A percentile compares a stretch with the other conserved stretches of the same genome.
These are phyloP conservation scores for Leccinum aurantiacum DNA, from an alignment of 768 basidiomycete genomes.

Conservation along the genomic window DNA sequence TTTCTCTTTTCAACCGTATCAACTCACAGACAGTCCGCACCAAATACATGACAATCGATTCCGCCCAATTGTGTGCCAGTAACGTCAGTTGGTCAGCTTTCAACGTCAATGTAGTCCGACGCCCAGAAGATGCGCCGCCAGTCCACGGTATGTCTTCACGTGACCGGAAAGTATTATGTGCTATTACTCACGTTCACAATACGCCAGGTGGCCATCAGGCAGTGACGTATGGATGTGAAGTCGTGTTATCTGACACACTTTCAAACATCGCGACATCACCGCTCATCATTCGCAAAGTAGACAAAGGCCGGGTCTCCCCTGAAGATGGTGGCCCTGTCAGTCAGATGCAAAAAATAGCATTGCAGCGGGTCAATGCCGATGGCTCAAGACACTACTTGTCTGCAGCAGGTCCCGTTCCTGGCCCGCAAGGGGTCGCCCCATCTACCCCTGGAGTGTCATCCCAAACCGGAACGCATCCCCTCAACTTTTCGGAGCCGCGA, in stretches of 20 bases:
- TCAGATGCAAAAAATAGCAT: constrained; percentile 95
- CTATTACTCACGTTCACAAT: constrained; percentile 41
- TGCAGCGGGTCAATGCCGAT: constrained; percentile 79
- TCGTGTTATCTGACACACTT: constrained; percentile 79
- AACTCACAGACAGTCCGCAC: constrained; percentile 96
- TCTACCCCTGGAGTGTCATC: constrained; percentile 75
- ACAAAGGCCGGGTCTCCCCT: constrained; percentile 82
- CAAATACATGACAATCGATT: constrained; percentile 95
- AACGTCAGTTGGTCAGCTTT: constrained; percentile 93
- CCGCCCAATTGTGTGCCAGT: constrained; percentile 80
- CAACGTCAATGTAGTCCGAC: constrained; percentile 85
- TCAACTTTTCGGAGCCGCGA: constrained; percentile 77
- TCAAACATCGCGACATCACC: constrained; percentile 86
- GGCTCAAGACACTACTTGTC: constrained; percentile 86
- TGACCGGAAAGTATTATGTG: constrained; percentile 43
- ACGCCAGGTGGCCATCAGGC: constrained; percentile 67
- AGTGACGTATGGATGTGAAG: constrained; percentile 89
- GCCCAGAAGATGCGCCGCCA: constrained; percentile 61
- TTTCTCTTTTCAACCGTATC: constrained; percentile 94
- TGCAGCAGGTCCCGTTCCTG: constrained; percentile 82
- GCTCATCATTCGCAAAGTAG: constrained; percentile 87
- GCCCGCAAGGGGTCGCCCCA: constrained; percentile 66
- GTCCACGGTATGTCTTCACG: constrained; percentile 63
- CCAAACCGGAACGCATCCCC: constrained; percentile 77
- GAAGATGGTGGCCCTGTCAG: constrained; percentile 92